Base-by-base conservation (phyloP, 768 basidiomycete genomes). In the Leucosporidium scottii region DNA sequence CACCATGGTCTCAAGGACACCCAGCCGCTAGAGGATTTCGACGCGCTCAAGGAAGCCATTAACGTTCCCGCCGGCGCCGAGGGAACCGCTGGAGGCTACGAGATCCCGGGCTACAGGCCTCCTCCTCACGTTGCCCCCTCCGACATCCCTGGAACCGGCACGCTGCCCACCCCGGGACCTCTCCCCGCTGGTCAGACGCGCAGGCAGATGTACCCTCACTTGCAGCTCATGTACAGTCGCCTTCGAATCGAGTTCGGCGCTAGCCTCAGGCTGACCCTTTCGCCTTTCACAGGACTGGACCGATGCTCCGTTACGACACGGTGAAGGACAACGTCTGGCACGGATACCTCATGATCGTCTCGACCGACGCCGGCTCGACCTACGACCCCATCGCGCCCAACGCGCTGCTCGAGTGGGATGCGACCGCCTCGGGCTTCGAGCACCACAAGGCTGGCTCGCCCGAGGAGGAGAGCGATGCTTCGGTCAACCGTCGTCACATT, bases 321-420 rank as follows among this genome's bases (percentile, higher is more conserved):
- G 84, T 90, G 30, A 87, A 90, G 72, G 80, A 84, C 28, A 85
- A 86, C 23, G 80, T 92, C 47, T 99, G 92, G 91, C 83, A 87
- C 69, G 94, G 93, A 10, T 90, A 88, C 18, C 90, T 86, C 17
- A 79, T 99, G 78, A 83, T 97, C 64, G 91, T 98, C 71, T 91
- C 90, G 56, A 84, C 88, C 28, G 90, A 92, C 77, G 82, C 85
- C 28, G 88, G 88, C 21, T 91, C 88, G 1, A 80, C 83, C 13
- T 92, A 92, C 74, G 86, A 87, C 23, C 88, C 89, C 0, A 27
- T 53, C 51, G 82, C 84, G 72, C 90, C 90, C 1, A 80, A 79
- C 12, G 78, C 93, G 8, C 84, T 82, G 12, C 86, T 89, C 74
- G 82, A 84, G 66, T 91, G 88, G 87, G 87, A 91, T 74, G 86